Conservation (phyloP, 1,284 basidiomycete genomes). For the Papiliotrema nemorosa region DNA sequence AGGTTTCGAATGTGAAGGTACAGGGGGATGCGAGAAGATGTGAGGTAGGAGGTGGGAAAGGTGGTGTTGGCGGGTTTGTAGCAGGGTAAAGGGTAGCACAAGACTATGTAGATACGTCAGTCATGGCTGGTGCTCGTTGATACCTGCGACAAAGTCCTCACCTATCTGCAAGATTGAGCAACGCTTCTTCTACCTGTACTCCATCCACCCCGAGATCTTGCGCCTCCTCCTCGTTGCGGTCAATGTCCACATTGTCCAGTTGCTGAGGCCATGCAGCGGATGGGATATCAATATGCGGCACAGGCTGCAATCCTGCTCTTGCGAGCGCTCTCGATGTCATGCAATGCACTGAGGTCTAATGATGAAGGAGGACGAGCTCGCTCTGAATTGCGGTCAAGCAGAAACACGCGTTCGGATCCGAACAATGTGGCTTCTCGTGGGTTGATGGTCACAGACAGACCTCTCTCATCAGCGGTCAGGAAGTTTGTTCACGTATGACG, state of each 20-base stretch:
- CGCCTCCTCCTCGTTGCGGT: constrained; percentile 2
- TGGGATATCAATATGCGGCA: constrained; percentile 28
- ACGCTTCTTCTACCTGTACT: constrained; percentile 14
- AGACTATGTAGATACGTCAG: constrained; percentile 21
- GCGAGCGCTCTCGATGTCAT: constrained; percentile 8
- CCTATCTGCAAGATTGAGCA: constrained; percentile 36
- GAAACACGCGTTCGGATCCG: too few relatives aligned
- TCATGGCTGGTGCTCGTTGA: background rate
- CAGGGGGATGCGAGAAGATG: constrained; percentile 41
- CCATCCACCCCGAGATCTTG: constrained; percentile 14
- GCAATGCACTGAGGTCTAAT: too few relatives aligned
- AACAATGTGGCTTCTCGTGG: too few relatives aligned
- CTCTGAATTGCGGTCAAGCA: too few relatives aligned
- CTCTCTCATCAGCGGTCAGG: too few relatives aligned
- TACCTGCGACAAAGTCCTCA: constrained; percentile 9
- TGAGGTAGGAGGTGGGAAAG: constrained; percentile 39
- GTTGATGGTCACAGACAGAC: too few relatives aligned
- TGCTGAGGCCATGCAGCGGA: constrained; percentile 28
- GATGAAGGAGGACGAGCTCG: too few relatives aligned
- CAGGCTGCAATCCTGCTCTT: constrained; percentile 6
- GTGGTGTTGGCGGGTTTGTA: constrained; percentile 38
- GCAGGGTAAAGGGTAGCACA: constrained; percentile 37
- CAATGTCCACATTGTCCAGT: constrained; percentile 17
- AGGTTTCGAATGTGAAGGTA: constrained; percentile 37
- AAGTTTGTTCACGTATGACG: too few relatives aligned